A percentile compares a stretch with the other conserved stretches of the same genome.
Conservation (phyloP, 768 basidiomycete species). For the Dacryopinax primogenitus region DNA sequence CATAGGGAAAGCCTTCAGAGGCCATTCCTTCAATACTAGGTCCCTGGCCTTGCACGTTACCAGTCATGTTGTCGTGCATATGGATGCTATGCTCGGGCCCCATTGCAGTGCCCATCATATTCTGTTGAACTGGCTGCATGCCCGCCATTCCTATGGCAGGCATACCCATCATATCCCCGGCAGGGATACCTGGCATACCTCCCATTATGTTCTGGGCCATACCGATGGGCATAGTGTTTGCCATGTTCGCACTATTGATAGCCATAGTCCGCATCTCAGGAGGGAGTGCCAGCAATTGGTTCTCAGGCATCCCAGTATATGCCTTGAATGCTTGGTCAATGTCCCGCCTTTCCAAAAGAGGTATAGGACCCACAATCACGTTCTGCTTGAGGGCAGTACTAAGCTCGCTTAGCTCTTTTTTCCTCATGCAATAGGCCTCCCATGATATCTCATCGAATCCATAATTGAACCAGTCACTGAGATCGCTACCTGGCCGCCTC, state of each 20-base stretch:
- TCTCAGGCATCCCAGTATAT: slow-evolving; percentile 70
- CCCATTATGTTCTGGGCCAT: slow-evolving; percentile 48
- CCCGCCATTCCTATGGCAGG: slow-evolving; percentile 37
- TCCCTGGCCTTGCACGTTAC: slow-evolving; percentile 30
- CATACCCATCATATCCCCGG: slow-evolving; percentile 17
- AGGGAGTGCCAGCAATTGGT: slow-evolving; percentile 62
- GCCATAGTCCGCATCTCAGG: slow-evolving; percentile 77
- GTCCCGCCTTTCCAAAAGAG: neutral
- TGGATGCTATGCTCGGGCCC: slow-evolving; percentile 53
- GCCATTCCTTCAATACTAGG: slow-evolving; percentile 30
- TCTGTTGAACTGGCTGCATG: slow-evolving; percentile 16
- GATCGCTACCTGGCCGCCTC: slow-evolving; percentile 81
- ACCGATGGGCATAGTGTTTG: slow-evolving; percentile 18
- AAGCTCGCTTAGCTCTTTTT: slow-evolving; percentile 67
- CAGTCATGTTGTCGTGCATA: slow-evolving; percentile 28
- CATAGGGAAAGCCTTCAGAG: slow-evolving; percentile 23
- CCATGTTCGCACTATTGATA: slow-evolving; percentile 39
- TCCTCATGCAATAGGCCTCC: slow-evolving; percentile 80
- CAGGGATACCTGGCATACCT: slow-evolving; percentile 47
- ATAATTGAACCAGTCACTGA: slow-evolving; percentile 98
- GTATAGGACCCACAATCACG: slow-evolving; percentile 48
- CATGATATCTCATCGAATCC: slow-evolving; percentile 96
- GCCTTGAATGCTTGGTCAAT: slow-evolving; percentile 45
- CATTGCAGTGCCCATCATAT: slow-evolving; percentile 29
- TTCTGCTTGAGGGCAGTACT: slow-evolving; percentile 70